Evolutionary conservation across 2,329 filamentous ascomycete genomes (phyloP), one percentile per base, ranked within the genome.

Genomic region (Dichotomopilus funicola): DNA sequence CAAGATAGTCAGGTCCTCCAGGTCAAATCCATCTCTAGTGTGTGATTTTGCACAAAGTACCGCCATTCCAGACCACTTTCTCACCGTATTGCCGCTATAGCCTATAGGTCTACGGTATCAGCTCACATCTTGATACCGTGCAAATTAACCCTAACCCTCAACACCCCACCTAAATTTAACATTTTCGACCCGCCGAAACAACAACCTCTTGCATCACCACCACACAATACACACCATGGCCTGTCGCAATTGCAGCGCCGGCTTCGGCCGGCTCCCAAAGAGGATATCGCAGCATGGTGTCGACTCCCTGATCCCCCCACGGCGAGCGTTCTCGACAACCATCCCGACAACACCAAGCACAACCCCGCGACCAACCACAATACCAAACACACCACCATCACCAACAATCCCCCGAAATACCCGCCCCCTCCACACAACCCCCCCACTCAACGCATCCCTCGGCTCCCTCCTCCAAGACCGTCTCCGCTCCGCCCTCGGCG

Each of bases 201-300:
- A 47, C n/a, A 13, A 41, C 9, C 35, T 37, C 19, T n/a, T 31
- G 9, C 40, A 42, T 36, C 34, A 19, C 11, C 35, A 13, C 13
- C 43, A 4, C 31, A 6, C 12, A 51, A 4, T 8, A 33, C 12
- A 38, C 54, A 55, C 55, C 66, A 78, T 80, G 74, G 75, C 77
- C 55, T 78, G 77, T 65, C 73, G 76, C 63, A 73, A 69, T 66
- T 80, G 78, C 67, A 71, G 71, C 59, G 65, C 70, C 43, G 74
- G 77, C 66, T 70, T 77, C 59, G 68, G 70, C 57, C 67, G 67
- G 47, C 61, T 77, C 44, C 64, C 73, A 55, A 70, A 70, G 43
- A 59, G 59, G 43, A 47, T 62, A 49, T 50, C 57, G 41, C 46
- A 55, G 19, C 40, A 56, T 36, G 13, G 54, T 4, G 33, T 48